Base-by-base conservation (phyloP, 2,329 filamentous ascomycete genomes). In the Xylariaceae sp. region DNA sequence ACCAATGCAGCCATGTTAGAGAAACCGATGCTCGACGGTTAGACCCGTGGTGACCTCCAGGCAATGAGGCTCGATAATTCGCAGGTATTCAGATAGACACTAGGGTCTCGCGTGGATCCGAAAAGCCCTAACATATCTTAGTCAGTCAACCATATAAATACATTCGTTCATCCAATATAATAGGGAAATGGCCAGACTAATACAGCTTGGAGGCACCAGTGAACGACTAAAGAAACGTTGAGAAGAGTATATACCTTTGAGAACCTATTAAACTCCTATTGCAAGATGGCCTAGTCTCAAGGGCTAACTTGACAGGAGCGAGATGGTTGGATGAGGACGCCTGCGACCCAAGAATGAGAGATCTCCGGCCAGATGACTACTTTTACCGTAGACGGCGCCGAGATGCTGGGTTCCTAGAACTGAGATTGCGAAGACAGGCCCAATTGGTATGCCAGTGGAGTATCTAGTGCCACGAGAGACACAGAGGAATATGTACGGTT, bases 1-100 rank as follows among this genome's bases (percentile, higher is more conserved):
- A 92, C 87, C 79, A 93, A 81, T 73, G 89, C 88, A 79, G 89
- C 89, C 90, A 94, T 93, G 62, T 66, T 67, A 66, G 51, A 57
- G 44, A 48, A 57, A 58, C 56, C 48, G 42, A n/a, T 40, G 50
- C 32, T 46, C 50, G 35, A 50, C 29, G 43, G 36, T 30, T 63
- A 48, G 55, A 53, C 40, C 50, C n/a, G 53, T 27, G 27, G 48
- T 52, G 57, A 59, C 54, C 53, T 54, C 55, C 58, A 57, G 51
- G 53, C 50, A 46, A 55, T 42, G 46, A 52, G 45, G 45, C 53
- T 39, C 52, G 39, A 54, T 42, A 57, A 61, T 45, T 50, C 56
- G 46, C 50, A 42, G 33, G 43, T 23, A 36, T 55, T 29, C 32
- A 46, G 45, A 33, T 27, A 43, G 30, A 48, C 30, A 26, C 33